Base-by-base conservation (phyloP, 2,329 filamentous ascomycete genomes). In the Pyricularia grisea region DNA sequence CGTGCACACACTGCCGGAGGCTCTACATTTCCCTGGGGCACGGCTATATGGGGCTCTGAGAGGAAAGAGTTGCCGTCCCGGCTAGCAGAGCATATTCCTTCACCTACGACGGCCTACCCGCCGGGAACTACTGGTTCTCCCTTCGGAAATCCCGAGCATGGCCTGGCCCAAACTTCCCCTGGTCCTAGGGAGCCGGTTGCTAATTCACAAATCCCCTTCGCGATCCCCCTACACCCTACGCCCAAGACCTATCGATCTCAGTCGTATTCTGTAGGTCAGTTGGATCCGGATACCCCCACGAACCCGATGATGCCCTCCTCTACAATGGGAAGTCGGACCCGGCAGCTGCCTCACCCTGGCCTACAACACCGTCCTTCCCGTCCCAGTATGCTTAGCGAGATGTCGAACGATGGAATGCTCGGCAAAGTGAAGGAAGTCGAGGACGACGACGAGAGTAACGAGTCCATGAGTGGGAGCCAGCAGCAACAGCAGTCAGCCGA, bases 171-270 rank as follows among this genome's bases (percentile, higher is more conserved):
- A 73, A 81, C 83, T 0, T 84, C 85, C 50, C 82, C 82, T 65
- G 81, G 78, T 69, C 83, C 81, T 65, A 83, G 83, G 75, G 86
- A 85, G 73, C 84, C 78, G 73, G 84, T 78, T 42, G 81, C 82
- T 61, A 89, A 86, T 71, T 79, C 84, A 73, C 88, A 94, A 71
- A 91, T 97, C 68, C 92, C 93, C 0, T 97, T 97, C 75, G 86
- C 92, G 7, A 96, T 97, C 73, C 93, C 93, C 4, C 83, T 97
- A 25, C 92, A 97, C 72, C 93, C 94, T 0, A 95, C 92, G 0
- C 92, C 92, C 1, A 98, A 98, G 79, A 93, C 92, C 0, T 95
- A 97, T 74, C 90, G 95, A 63, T 99, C 95, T 6, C 93, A 97
- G 78, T 98, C 95, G 4, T 98, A 98, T 78, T 98, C 94, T 0